Base-by-base conservation (phyloP, 345 rosid genomes). In the Excoecaria agallocha region DNA sequence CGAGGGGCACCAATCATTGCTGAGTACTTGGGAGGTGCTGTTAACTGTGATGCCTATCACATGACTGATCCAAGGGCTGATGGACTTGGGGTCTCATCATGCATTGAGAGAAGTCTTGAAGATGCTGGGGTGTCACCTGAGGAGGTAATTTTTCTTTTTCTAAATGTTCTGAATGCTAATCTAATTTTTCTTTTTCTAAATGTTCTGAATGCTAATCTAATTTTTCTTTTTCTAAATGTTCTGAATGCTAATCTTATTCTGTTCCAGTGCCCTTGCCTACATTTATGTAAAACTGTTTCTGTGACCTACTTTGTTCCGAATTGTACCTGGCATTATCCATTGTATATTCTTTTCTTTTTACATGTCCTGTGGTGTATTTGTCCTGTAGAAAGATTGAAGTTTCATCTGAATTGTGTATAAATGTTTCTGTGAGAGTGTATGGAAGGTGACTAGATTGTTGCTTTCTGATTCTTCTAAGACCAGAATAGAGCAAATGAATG, bases 31-130 rank as follows among this genome's bases (percentile, higher is more conserved):
- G 99, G 99, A 73, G 99, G 99, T 75, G 98, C 99, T 76, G 86
- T 96, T 78, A 93, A 96, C 69, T 93, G 98, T 68, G 99, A 96
- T 89, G 99, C 99, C 81, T 79, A 91, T 80, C 99, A 96, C 82
- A 93, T 96, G 98, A 96, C 98, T 69, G 97, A 91, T 83, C 99
- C 99, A 49, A 91, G 99, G 82, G 83, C 95, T 82, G 99, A 96
- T 86, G 99, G 99, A 13, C 97, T 93, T 84, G 99, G 99, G 54
- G 98, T 96, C 72, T 96, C 99, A 78, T 80, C 98, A 30, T 91
- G 99, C 87, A 96, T 96, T 72, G 87, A 86, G 85, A 90, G 93
- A 76, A 88, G 95, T 83, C 98, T 96, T 80, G 93, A 89, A 79
- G 98, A 96, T 86, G 98, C 99, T 46, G 98, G 98, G 72, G 98